Evolutionary conservation across 2,329 filamentous ascomycete genomes (phyloP).

Genomic region (Pseudogymnoascus sp.): DNA sequence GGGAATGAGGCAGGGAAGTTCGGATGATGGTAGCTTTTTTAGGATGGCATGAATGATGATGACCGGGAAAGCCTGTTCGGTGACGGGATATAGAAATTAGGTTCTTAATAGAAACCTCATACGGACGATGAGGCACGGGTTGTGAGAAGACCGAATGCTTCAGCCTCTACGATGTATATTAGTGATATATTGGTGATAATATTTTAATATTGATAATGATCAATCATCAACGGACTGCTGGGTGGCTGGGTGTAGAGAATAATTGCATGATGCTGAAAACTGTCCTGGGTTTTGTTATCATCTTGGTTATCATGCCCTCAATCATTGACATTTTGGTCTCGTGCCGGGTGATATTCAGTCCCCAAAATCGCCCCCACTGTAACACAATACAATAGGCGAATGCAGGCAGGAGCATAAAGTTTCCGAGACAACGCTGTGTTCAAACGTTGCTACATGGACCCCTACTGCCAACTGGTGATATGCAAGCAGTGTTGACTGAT

Average conservation of each 20-base stretch:
- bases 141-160: background rate
- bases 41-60: background rate
- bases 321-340: background rate
- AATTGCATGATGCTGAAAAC: background rate
- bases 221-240: background rate
- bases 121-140: background rate
- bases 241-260: background rate
- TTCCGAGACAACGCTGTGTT: constrained; percentile 4
- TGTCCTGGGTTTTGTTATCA: background rate
- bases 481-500: background rate
- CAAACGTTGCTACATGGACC: background rate
- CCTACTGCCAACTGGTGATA: background rate
- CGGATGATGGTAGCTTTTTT: background rate
- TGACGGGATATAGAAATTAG: background rate
- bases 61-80: background rate
- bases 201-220: background rate
- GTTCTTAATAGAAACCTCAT: background rate
- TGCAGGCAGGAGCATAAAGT: constrained; percentile 2
- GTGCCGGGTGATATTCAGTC: background rate
- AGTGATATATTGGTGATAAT: background rate
- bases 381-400: background rate
- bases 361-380: background rate
- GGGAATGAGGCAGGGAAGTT: background rate
- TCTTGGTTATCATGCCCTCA: background rate
- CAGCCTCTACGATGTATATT: background rate